Base-by-base conservation (phyloP, 805 yeast genomes). In the Candida nanaspora region DNA sequence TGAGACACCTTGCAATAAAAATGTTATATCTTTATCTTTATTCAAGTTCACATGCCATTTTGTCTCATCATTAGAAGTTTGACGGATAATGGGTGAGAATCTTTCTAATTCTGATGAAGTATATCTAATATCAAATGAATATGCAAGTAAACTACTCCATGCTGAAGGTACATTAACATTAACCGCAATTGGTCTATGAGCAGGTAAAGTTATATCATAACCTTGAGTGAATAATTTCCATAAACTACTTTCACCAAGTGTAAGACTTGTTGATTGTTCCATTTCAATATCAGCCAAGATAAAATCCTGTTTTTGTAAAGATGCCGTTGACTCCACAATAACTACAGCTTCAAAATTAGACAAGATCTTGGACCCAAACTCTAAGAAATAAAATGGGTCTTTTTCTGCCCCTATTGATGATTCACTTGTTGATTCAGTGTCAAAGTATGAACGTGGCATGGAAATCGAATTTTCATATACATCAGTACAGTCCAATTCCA, bases 31-130 rank as follows among this genome's bases (percentile, higher is more conserved):
- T 19, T 66, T 55, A 18, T 65, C 56, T 4, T 64, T 56, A 6
- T 64, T 56, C 1, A 80, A 44, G 41, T 80, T 70, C 8, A 82
- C 60, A 51, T 80, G 84, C 88, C 91, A 89, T 61, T 86, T 87
- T 0, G 86, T 72, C 56, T 89, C 96, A 28, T 77, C 79, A 10
- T 67, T 63, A 4, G 76, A 65, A 63, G 74, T 73, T 57, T 88
- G 96, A 42, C 87, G 70, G 3, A 84, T 58, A 29, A 87, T 67
- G 1, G 95, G 85, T 18, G 74, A 59, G 51, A 81, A 83, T 34
- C 53, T 46, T 39, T 58, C 65, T 7, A 21, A 28, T 19, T 41
- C 46, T 4, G 61, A 52, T 19, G 49, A 49, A 33, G 46, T 48
- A 40, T 57, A 60, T 22, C 63, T 44, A 5, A 59, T 47, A 39